Evolutionary conservation across 2,329 filamentous ascomycete species (phyloP), one percentile per base, ranked within the genome.

Genomic region (Diaporthe batatas): DNA sequence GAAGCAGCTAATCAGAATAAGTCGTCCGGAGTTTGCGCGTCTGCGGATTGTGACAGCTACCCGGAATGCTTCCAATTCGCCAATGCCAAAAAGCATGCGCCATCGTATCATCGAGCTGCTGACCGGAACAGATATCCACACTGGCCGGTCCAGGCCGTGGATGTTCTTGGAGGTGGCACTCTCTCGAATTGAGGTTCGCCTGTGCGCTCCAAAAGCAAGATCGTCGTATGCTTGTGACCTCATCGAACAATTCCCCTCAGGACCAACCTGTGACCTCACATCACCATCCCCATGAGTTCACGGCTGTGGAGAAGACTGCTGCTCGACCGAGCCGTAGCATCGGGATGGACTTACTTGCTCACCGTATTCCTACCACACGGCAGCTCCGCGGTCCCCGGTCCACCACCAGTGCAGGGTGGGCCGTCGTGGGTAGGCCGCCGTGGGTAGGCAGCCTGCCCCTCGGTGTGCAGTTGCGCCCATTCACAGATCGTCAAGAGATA

Each of bases 21-120:
- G 68, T 70, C 70, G 70, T 59, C 72, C 70, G 47, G 49, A 32
- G 3, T 67, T 32, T 54, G 62, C 55, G 42, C 16, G 39, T 72
- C 55, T 47, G 62, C 53, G 65, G 34, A 36, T 47, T 69, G 58
- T 68, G 69, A 55, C 70, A 70, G 42, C 70, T 42, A 39, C 51
- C 67, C 73, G 73, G 73, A 72, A 72, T 32, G 53, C 57, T 72
- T 67, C 73, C 70, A 65, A 59, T 69, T 69, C 54, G 68, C 49
- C 70, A 55, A 21, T 53, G 47, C 5, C 47, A 47, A 51, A 62
- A 59, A 53, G 58, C 55, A 65, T 64, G 32, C 39, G 57, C 68
- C 34, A 47, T 62, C 72, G 62, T 67, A 67, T 39, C 62, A 67
- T 67, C 16, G 47, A 53, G 32, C 49, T 58, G 68, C 72, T 68